A percentile compares a stretch with the other conserved stretches of the same genome.
Evolutionary conservation across 148 eudicot species (phyloP).

Genomic region (Spergularia bocconei): DNA sequence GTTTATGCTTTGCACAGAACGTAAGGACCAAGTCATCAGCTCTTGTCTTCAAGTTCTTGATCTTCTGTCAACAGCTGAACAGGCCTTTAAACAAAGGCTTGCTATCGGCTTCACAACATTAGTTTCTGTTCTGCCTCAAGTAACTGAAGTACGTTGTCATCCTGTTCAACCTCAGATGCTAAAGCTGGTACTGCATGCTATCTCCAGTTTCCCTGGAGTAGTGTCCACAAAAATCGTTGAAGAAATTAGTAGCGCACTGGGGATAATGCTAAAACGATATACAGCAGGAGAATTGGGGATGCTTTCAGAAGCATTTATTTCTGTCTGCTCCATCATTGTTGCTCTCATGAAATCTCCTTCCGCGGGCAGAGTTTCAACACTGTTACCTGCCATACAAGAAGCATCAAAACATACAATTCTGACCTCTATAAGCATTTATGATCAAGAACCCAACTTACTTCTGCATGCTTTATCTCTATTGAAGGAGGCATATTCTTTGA

Average conservation of each 20-base stretch:
- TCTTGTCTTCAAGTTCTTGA: slow-evolving; percentile 78
- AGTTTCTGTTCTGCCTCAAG: slow-evolving; percentile 61
- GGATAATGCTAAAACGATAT: slow-evolving; percentile 65
- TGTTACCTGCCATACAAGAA: slow-evolving; percentile 46
- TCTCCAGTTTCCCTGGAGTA: slow-evolving; percentile 68
- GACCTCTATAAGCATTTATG: slow-evolving; percentile 47
- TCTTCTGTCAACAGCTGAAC: slow-evolving; percentile 64
- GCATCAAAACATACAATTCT: slow-evolving; percentile 57
- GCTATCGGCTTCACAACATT: slow-evolving; percentile 83
- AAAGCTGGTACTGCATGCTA: slow-evolving; percentile 60
- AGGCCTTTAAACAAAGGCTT: slow-evolving; percentile 69
- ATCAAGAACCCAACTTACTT: slow-evolving; percentile 44
- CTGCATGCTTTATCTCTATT: slow-evolving; percentile 70
- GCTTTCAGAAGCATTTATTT: slow-evolving; percentile 70
- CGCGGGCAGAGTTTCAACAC: slow-evolving; percentile 45
- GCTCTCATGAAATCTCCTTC: slow-evolving; percentile 69
- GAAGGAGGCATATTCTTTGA: slow-evolving; percentile 70
- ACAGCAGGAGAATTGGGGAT: slow-evolving; percentile 63
- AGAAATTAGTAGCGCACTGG: slow-evolving; percentile 59
- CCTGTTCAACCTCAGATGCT: slow-evolving; percentile 75
- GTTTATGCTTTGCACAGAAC: slow-evolving; percentile 39
- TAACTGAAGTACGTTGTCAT: slow-evolving; percentile 85
- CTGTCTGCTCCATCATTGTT: slow-evolving; percentile 67
- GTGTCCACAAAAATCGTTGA: slow-evolving; percentile 58
- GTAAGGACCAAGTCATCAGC: slow-evolving; percentile 64